A percentile compares a stretch with the other conserved stretches of the same genome.
These are phyloP conservation scores for Aspergillus sclerotioniger DNA, from an alignment of 495 filamentous ascomycete species.

Conservation along the genomic window DNA sequence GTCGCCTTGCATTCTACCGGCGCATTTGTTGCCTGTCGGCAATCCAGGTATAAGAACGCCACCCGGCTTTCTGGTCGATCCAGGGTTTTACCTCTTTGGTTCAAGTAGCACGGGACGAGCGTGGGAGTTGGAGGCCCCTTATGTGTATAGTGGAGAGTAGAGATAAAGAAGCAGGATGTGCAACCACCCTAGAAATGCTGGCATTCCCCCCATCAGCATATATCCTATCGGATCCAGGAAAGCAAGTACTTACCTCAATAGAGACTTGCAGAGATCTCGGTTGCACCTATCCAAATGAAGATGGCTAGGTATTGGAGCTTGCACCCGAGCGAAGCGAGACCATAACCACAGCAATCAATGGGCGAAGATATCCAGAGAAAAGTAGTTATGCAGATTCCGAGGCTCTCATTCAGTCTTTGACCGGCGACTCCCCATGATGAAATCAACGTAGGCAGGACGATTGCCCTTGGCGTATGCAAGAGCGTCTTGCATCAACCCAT, in stretches of 20 bases:
- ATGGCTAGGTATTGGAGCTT: not conserved
- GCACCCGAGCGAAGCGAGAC: too few species aligned
- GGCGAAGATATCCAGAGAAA: not conserved
- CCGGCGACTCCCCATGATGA: slow-evolving; percentile 46
- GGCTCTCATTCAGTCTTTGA: slow-evolving; percentile 17
- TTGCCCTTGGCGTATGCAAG: slow-evolving; percentile 63
- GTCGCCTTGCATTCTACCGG: not conserved
- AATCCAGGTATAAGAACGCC: not conserved
- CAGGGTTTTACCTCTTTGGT: not conserved
- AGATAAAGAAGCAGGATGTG: not conserved
- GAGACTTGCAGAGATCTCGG: not conserved
- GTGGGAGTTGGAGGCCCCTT: not conserved
- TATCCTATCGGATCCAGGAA: not conserved
- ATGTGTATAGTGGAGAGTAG: not conserved
- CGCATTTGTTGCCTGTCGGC: not conserved
- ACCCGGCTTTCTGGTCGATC: not conserved
- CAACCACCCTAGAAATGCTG: not conserved
- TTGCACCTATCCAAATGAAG: not conserved
- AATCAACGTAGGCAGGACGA: slow-evolving; percentile 69
- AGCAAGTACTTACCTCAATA: not conserved
- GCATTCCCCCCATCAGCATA: not conserved
- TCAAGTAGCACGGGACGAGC: not conserved
- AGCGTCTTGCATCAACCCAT: slow-evolving; percentile 77
- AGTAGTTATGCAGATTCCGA: not conserved
- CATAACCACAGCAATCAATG: not conserved